Evolutionary conservation across 2,329 filamentous ascomycete genomes (phyloP), one percentile per base, ranked within the genome.

Genomic region (Penicillium vulpinum): DNA sequence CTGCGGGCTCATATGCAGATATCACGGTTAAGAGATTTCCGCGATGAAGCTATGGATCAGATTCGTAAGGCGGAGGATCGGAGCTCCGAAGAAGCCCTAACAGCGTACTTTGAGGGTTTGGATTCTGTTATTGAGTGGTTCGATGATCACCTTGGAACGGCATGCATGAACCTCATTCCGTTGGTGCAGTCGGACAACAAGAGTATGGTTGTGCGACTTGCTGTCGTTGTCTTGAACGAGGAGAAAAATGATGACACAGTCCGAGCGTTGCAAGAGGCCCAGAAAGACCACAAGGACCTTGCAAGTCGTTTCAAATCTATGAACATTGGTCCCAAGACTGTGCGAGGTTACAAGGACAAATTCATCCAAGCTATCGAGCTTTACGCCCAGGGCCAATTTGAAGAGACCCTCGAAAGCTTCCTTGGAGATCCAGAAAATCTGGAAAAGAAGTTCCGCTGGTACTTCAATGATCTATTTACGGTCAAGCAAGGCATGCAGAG

Each of bases 1-100:
- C 81, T 99, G 40, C 85, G 88, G 38, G 87, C 93, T 51, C 94
- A 99, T 77, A 96, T 93, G 81, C 91, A 93, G 72, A 84, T 99
- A 67, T 97, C 91, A 4, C 87, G 91, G 75, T 80, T 99, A 73
- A 84, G 94, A 60, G 96, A 99, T 74, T 96, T 99, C 62, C 86
- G 92, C 57, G 94, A 97, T 77, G 90, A 96, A 75, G 93, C 94
- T 31, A 92, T 97, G 85, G 92, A 96, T 70, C 94, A 99, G 82
- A 96, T 97, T 70, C 87, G 88, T 71, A 83, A 88, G 62, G 86
- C 88, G 13, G 83, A 88, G 61, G 90, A 94, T 68, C 74, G 80
- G 9, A 88, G 89, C 64, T 81, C 94, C 57, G 88, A 93, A 73
- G 85, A 85, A 48, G 97, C 93, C 2, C 78, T 99, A 49, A 87